Evolutionary conservation across 179 eudicot species (phyloP), one percentile per base, ranked within the genome.

Genomic region (Silene vulgaris): DNA sequence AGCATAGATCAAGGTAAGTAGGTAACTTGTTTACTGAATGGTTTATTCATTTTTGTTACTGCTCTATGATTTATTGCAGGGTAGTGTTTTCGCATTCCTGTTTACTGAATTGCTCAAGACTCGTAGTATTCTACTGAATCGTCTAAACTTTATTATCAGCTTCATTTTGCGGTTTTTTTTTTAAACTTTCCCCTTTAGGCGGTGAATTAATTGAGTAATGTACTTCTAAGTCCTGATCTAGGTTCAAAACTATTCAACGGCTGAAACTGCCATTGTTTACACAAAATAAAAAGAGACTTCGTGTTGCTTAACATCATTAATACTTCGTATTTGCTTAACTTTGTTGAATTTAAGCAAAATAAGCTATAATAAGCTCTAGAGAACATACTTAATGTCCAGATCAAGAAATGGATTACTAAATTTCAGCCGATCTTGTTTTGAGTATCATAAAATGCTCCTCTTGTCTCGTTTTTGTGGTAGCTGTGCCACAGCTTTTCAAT

Each of bases 1-100:
- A 92, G 78, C 90, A 80, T 45, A 86, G 84, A 83, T 80, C 83
- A 79, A 92, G 97, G 99, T 95, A 85, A 69, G 35, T 64, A 20
- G 6, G 48, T 40, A 40, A 52, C n/a, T 52, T 14, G 57, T 52
- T 14, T 52, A 52, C 57, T 52, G 57, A 52, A 54, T 12, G 54
- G 2, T 1, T 60, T 60, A 40, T 60, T 60, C 29, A 2, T 20
- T 66, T 21, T 21, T 56, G 21, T 69, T 3, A 12, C 57, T 14
- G 72, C 63, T 64, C 17, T 54, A 11, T 14, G 35, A 12, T 29
- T 60, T 74, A 14, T 29, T 14, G 8, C 29, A 17, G 67, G 59
- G 48, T 48, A 48, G 8, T 11, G 56, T 48, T 48, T 48, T 11
- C 56, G 7, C 26, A 8, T 57, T 0, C 16, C 0, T 66, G 29